A percentile compares a stretch with the other conserved stretches of the same genome.
Conservation (phyloP, 192 early-diverging fungal species). For the Entrophospora sp. region DNA sequence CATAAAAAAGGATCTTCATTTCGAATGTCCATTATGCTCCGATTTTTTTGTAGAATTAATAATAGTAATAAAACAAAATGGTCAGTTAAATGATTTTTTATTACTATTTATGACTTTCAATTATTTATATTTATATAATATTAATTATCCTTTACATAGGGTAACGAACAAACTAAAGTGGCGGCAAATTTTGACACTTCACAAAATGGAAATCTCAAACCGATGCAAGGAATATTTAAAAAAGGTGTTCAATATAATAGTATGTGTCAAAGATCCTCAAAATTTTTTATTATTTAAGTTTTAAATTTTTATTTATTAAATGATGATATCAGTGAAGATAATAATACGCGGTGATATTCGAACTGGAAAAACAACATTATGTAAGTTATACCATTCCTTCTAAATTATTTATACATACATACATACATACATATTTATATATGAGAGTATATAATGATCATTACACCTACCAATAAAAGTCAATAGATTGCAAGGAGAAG, state of each 20-base stretch:
- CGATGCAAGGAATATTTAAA: conserved; percentile 30
- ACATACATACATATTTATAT: too few relatives aligned
- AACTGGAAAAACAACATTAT: conserved; percentile 47
- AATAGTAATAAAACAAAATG: too few relatives aligned
- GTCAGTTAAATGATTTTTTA: too few relatives aligned
- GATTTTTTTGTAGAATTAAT: too few relatives aligned
- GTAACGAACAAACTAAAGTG: conserved; percentile 16
- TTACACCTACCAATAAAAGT: too few relatives aligned
- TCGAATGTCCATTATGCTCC: too few relatives aligned
- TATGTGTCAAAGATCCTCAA: conserved; percentile 8
- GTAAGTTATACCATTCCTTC: conserved; percentile 31
- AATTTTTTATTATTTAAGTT: not conserved
- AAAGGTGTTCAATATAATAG: conserved; percentile 42
- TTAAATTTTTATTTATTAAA: not conserved
- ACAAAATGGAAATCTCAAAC: conserved; percentile 15
- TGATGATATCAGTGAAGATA: conserved; percentile 40
- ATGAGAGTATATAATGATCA: too few relatives aligned
- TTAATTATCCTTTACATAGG: too few relatives aligned
- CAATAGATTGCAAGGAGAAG: conserved; percentile 40
- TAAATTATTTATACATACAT: too few relatives aligned
- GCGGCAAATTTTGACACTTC: not conserved
- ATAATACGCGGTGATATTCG: conserved; percentile 49
- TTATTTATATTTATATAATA: too few relatives aligned
- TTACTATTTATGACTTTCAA: too few relatives aligned
- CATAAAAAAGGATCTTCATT: too few relatives aligned